These are phyloP conservation scores for Pulveroboletus sp. DNA, from an alignment of 768 basidiomycete species.

Conservation along the genomic window DNA sequence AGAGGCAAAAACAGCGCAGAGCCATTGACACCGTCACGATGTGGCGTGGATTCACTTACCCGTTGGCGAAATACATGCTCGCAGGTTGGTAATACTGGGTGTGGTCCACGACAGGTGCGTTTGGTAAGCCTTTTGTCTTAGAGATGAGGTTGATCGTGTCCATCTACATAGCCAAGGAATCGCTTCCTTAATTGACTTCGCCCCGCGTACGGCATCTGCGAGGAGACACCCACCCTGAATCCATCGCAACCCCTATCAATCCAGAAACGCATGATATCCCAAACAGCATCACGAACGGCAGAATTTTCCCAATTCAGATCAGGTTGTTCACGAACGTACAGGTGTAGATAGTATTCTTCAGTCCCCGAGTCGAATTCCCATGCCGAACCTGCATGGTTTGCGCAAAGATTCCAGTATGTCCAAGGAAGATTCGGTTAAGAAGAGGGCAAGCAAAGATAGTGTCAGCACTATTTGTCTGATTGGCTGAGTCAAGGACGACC, in stretches of 20 bases:
- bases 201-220: not conserved
- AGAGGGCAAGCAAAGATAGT: not conserved
- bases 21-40: constrained; percentile 1
- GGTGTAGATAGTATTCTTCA: constrained; percentile 69
- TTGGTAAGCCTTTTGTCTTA: constrained; percentile 59
- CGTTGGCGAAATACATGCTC: constrained; percentile 53
- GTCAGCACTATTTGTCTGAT: not conserved
- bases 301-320: constrained; percentile 78
- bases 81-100: constrained; percentile 51
- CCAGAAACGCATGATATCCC: constrained; percentile 70
- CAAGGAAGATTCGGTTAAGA: constrained; percentile 3
- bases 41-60: constrained; percentile 36
- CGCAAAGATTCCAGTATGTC: not conserved
- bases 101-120: constrained; percentile 56
- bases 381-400: constrained; percentile 45
- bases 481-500: constrained; percentile 1
- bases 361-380: constrained; percentile 68
- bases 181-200: not conserved
- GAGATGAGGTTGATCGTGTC: constrained; percentile 69
- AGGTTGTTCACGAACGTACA: constrained; percentile 64
- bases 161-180: constrained; percentile 40
- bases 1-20: constrained; percentile 6
- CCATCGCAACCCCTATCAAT: constrained; percentile 71
- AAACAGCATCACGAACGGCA: constrained; percentile 53
- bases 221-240: constrained; percentile 50